phyloP scores from a whole-genome alignment of 2,329 filamentous ascomycete genomes.

The Nectriaceae sp. region DNA sequence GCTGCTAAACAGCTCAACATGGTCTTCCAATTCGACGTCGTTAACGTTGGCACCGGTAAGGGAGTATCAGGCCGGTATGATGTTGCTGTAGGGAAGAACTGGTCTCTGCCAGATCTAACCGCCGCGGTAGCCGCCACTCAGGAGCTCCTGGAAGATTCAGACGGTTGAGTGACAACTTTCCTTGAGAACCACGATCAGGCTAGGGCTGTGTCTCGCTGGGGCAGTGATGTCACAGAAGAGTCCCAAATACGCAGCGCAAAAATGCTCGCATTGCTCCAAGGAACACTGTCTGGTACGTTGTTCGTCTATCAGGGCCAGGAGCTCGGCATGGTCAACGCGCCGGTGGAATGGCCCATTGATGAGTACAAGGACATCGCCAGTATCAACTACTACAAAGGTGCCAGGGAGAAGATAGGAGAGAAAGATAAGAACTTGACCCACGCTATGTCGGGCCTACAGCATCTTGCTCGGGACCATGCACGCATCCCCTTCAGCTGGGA shows the following conservation, averaged over 20 bases:
- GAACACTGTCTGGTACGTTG: conserved; percentile 46
- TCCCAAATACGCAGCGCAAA: conserved; percentile 46
- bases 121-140: conserved; percentile 44
- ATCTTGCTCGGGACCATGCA: conserved; percentile 17
- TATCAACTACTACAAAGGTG: conserved; percentile 18
- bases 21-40: conserved; percentile 63
- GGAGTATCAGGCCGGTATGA: not conserved
- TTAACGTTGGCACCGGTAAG: conserved; percentile 57
- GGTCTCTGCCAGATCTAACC: conserved; percentile 19
- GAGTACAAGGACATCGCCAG: conserved; percentile 39
- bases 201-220: conserved; percentile 52
- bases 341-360: conserved; percentile 47
- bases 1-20: conserved; percentile 59
- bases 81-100: conserved; percentile 7
- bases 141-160: conserved; percentile 41
- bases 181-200: conserved; percentile 66
- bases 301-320: conserved; percentile 65
- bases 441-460: conserved; percentile 1
- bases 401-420: not conserved
- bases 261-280: conserved; percentile 50
- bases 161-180: conserved; percentile 61
- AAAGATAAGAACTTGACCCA: accelerated
- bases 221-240: conserved; percentile 26
- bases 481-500: conserved; percentile 16
- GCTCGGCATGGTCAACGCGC: conserved; percentile 59